phyloP scores from a whole-genome alignment of 371 early-diverging fungal species.

The Mucor saturninus region DNA sequence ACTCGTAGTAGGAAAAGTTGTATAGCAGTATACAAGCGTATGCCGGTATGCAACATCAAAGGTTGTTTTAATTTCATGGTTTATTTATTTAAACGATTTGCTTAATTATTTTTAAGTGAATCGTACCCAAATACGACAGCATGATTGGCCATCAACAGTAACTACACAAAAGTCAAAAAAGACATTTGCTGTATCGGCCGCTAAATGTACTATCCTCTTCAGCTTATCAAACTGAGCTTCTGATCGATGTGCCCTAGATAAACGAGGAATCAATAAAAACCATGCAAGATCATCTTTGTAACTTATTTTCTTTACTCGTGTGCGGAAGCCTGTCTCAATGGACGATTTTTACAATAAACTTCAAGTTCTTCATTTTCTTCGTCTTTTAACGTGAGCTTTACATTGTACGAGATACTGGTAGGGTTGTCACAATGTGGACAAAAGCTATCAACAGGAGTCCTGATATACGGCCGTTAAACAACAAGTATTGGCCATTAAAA shows the following conservation, averaged over 20 bases:
- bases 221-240: not conserved
- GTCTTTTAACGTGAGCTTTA: not conserved
- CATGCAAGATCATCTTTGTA: not conserved
- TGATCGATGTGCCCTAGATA: not conserved
- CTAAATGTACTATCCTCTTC: not conserved
- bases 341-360: not conserved
- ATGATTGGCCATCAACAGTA: not conserved
- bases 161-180: not conserved
- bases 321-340: not conserved
- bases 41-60: too few relatives aligned
- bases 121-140: too few relatives aligned
- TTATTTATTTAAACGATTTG: too few relatives aligned
- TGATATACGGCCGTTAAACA: not conserved
- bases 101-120: too few relatives aligned
- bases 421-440: not conserved
- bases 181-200: not conserved
- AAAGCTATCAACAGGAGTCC: not conserved
- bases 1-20: too few relatives aligned
- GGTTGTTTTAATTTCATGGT: too few relatives aligned
- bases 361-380: not conserved
- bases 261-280: not conserved
- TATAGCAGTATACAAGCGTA: too few relatives aligned
- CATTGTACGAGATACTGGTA: not conserved
- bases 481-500: not conserved
- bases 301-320: not conserved